Base-by-base conservation (phyloP, 2,329 filamentous ascomycete genomes). In the Fusarium armeniacum region DNA sequence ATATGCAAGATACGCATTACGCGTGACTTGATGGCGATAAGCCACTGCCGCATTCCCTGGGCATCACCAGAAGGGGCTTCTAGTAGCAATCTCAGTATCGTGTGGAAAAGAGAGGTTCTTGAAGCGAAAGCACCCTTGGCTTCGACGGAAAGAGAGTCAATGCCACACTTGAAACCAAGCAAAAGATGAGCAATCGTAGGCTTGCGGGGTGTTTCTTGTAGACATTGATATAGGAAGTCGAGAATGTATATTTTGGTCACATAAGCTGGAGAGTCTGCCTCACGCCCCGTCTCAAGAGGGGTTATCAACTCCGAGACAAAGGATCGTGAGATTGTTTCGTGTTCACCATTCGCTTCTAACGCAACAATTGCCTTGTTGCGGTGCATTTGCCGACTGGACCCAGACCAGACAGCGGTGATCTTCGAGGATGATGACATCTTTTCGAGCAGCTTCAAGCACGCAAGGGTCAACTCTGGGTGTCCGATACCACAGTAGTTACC, bases 111-210 rank as follows among this genome's bases (percentile, higher is more conserved):
- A 1, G 96, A 95, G 22, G 86, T 86, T 16, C 89, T 87, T 18
- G 87, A 84, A 15, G 90, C 87, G 78, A 97, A 97, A 4, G 91
- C 81, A 49, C 93, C 87, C 30, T 89, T 87, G 2, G 89, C 81
- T 52, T 91, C 86, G 33, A 96, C 82, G 26, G 89, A 89, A 4
- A 98, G 83, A 12, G 86, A 86, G 67, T 89, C 90, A 36, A 91
- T 87, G 44, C 89, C 88, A 74, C 93, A 97, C 58, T 87, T 87
- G 78, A 99, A 98, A 0, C 96, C 96, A 7, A 99, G 88, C 3
- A 99, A 83, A 46, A 97, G 85, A 78, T 99, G 97, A 1, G 95
- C 96, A 71, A 99, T 90, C 3, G 91, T 97, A 6, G 96, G 94
- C 72, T 90, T 88, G 72, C 91, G 87, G 2, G 92, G 90, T 28